These are phyloP conservation scores for Sherardia arvensis DNA, from an alignment of 257 asterid genomes.

Conservation along the genomic window DNA sequence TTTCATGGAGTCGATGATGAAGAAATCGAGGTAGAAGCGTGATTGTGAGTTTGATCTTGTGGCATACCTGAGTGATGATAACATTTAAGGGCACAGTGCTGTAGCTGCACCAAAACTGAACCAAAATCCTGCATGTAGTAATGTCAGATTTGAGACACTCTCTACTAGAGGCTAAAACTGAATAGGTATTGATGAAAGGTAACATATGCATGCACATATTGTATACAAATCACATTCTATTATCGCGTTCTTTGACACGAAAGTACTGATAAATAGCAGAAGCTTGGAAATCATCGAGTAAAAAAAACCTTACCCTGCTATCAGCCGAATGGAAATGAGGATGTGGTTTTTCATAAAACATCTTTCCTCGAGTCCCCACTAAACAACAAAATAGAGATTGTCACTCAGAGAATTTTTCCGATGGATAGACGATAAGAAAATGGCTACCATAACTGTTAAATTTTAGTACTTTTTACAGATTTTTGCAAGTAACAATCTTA, in stretches of 20 bases:
- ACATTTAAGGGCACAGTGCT: constrained; percentile 74
- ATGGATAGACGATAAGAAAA: neutral
- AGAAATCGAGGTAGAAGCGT: neutral
- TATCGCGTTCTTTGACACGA: neutral
- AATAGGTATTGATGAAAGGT: neutral
- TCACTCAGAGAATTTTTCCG: neutral
- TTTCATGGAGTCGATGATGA: neutral
- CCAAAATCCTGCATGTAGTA: constrained; percentile 45
- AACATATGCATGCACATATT: neutral
- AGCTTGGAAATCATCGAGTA: neutral
- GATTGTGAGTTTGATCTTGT: neutral
- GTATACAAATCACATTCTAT: neutral
- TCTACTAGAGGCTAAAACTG: too few relatives aligned
- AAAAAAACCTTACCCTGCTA: constrained; percentile 44
- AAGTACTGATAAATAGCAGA: neutral
- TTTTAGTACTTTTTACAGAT: too few relatives aligned
- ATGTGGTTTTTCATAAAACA: constrained; percentile 84
- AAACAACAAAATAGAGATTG: neutral
- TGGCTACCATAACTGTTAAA: neutral
- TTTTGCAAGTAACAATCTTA: neutral
- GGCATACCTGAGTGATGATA: constrained; percentile 60
- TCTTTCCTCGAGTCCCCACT: constrained; percentile 79
- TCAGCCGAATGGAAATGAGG: constrained; percentile 50
- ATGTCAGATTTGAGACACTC: too few relatives aligned
- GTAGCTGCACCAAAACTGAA: constrained; percentile 92